Evolutionary conservation across 2,329 filamentous ascomycete species (phyloP), one percentile per base, ranked within the genome.

Genomic region (Nemania diffusa): DNA sequence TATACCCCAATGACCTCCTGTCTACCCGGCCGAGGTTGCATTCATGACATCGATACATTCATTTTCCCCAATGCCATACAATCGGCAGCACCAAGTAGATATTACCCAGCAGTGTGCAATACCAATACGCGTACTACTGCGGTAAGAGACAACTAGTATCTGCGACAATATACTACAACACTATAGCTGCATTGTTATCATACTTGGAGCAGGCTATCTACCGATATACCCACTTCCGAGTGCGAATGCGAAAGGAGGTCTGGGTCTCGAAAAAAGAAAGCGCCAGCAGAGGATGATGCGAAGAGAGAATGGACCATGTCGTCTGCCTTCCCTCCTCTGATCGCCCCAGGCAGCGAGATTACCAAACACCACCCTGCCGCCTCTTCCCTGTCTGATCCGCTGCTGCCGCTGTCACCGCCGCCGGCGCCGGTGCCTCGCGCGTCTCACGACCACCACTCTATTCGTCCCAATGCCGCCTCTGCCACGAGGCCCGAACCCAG

Each of bases 221-320:
- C 5, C 29, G n/a, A n/a, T n/a, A n/a, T n/a, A n/a, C n/a, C n/a
- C n/a, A n/a, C n/a, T n/a, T n/a, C n/a, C n/a, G n/a, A n/a, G n/a
- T n/a, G n/a, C n/a, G n/a, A n/a, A n/a, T n/a, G n/a, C n/a, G n/a
- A n/a, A n/a, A n/a, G 13, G 15, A n/a, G 26, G 26, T 6, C 17
- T 5, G 11, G 27, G 8, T 27, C 20, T 46, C 51, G 22, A 27
- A 40, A 52, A 53, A 46, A 55, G 22, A 40, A 37, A 50, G 8
- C 27, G 27, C 29, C n/a, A 44, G 13, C 7, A 27, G 22, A 40
- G 17, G 20, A 56, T 26, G 37, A 59, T 44, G 27, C 17, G 15
- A 57, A 42, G 37, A 63, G 67, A 76, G 68, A 65, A 76, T 75
- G 74, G 75, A 71, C 73, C 56, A 77, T 76, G 74, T 74, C 75